These are phyloP conservation scores for Dispira parvispora DNA, from an alignment of 192 early-diverging fungal genomes.

Conservation along the genomic window DNA sequence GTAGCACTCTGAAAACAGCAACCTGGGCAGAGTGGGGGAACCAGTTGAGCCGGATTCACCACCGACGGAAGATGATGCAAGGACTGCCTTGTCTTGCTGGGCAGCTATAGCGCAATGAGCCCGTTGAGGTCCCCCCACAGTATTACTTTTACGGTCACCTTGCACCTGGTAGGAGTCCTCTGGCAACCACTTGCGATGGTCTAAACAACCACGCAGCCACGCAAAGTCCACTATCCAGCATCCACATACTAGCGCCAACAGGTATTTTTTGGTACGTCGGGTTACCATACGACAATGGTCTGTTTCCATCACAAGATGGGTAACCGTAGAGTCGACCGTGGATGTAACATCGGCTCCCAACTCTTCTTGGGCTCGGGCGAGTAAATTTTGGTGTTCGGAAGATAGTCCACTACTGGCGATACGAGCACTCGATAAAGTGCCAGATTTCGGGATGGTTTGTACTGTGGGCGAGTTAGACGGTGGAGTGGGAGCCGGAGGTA, in stretches of 20 bases:
- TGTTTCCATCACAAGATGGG: slow-evolving; percentile 4
- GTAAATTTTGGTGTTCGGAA: neutral
- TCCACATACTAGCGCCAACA: slow-evolving; percentile 4
- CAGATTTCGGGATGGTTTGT: neutral
- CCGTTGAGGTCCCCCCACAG: neutral
- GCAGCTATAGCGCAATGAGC: neutral
- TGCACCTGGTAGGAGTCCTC: slow-evolving; percentile 1
- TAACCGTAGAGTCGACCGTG: neutral
- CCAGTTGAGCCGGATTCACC: no score
- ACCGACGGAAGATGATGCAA: neutral
- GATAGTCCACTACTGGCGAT: neutral
- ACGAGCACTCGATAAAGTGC: neutral
- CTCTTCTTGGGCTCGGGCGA: neutral
- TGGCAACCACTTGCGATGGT: neutral
- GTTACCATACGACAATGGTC: neutral
- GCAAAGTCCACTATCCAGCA: slow-evolving; percentile 8
- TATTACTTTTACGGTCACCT: neutral
- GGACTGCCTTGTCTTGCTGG: neutral
- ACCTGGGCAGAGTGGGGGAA: no score
- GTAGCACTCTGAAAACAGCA: neutral
- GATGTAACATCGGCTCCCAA: neutral
- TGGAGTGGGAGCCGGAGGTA: neutral
- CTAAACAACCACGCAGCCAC: neutral
- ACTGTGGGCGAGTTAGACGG: no score
- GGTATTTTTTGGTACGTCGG: slow-evolving; percentile 11